Percentiles rank a stretch among this genome's conserved stretches.
These are phyloP conservation scores for Coemansia sp. DNA, from an alignment of 192 early-diverging fungal species.

Conservation along the genomic window DNA sequence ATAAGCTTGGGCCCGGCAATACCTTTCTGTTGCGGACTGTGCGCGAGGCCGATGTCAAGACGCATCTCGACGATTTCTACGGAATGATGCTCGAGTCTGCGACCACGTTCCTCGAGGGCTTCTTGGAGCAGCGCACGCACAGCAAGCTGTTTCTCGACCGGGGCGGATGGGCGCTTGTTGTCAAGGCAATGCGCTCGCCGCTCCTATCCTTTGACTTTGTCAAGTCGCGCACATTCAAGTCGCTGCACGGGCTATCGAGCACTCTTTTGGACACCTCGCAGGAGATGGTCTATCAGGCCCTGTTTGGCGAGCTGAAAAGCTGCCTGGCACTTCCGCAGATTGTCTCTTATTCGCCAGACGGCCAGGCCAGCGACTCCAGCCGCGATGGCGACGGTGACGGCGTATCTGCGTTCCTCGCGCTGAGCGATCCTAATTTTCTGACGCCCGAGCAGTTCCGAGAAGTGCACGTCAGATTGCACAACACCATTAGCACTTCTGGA, in stretches of 20 bases:
- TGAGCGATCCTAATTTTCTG: constrained; percentile 30
- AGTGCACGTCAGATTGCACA: constrained; percentile 29
- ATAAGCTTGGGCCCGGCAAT: constrained; percentile 36
- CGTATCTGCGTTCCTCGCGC: constrained; percentile 24
- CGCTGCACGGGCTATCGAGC: constrained; percentile 45
- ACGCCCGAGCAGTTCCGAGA: constrained; percentile 20
- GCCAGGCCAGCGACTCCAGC: not conserved
- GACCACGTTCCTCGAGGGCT: constrained; percentile 50
- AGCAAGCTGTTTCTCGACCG: constrained; percentile 44
- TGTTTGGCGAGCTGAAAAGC: constrained; percentile 35
- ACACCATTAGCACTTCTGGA: constrained; percentile 27
- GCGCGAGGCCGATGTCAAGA: constrained; percentile 49
- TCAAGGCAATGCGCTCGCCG: constrained; percentile 43
- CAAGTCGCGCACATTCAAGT: constrained; percentile 50
- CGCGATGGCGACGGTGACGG: not conserved
- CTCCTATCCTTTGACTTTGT: constrained; percentile 51
- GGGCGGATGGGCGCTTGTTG: constrained; percentile 48
- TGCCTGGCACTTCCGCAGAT: constrained; percentile 19
- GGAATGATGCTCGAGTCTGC: constrained; percentile 55
- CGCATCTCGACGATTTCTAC: constrained; percentile 57
- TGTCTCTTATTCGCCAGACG: not conserved
- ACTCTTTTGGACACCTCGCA: constrained; percentile 48
- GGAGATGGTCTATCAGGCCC: constrained; percentile 32
- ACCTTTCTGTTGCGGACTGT: constrained; percentile 39
- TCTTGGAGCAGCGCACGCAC: constrained; percentile 49